Conservation (phyloP, 2,329 filamentous ascomycete genomes). For the Penicillium sp. region DNA sequence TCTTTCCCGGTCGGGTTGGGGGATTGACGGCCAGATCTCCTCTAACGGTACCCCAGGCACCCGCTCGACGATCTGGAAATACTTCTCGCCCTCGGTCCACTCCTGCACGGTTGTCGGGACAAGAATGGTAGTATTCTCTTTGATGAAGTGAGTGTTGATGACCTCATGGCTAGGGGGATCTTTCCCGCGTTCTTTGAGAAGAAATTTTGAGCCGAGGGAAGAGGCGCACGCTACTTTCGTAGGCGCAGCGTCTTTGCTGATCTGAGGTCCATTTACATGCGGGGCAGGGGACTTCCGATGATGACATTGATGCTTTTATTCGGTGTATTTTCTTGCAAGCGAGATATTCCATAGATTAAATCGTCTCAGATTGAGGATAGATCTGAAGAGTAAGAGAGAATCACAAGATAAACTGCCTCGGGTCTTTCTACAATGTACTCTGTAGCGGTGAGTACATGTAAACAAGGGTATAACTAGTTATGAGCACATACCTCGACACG, state of each 20-base stretch:
- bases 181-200: conserved; percentile 12
- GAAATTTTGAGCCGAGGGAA: conserved; percentile 7
- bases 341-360: background rate
- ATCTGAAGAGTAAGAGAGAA: background rate
- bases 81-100: conserved; percentile 1
- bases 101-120: conserved; percentile 4
- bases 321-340: background rate
- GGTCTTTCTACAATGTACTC: background rate
- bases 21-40: conserved; percentile 5
- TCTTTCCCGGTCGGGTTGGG: conserved; percentile 2
- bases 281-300: background rate
- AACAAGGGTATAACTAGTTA: background rate
- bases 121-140: conserved; percentile 1
- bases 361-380: background rate
- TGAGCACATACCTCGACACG: background rate
- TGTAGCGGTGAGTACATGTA: background rate
- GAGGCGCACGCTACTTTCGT: conserved; percentile 7
- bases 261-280: conserved; percentile 8
- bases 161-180: conserved; percentile 7
- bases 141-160: conserved; percentile 3
- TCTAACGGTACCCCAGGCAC: conserved; percentile 10
- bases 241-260: background rate
- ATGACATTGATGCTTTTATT: background rate
- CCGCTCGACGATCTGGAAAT: conserved; percentile 8
- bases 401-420: conserved; percentile 8